Evolutionary conservation across 768 basidiomycete genomes (phyloP).

Genomic region (Fomitopsis pulvina): DNA sequence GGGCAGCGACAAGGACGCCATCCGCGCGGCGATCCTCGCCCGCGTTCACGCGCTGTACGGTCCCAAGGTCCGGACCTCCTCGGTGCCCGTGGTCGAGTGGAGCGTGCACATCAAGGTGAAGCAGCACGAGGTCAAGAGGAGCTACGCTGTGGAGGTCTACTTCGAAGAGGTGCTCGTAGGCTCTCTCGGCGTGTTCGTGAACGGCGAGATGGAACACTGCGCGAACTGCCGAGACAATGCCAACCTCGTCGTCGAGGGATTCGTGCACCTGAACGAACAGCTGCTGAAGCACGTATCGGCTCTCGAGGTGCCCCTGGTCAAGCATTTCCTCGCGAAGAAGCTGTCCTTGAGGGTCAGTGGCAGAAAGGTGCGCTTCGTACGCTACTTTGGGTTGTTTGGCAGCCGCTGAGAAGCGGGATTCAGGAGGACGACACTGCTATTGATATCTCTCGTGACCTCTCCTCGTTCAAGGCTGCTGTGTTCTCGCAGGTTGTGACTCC

Average conservation of each 20-base stretch:
- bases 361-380: not conserved
- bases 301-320: slow-evolving; percentile 5
- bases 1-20: slow-evolving; percentile 20
- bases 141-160: slow-evolving; percentile 42
- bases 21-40: slow-evolving; percentile 26
- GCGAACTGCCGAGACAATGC: slow-evolving; percentile 28
- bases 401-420: not conserved
- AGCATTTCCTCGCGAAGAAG: slow-evolving; percentile 5
- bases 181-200: slow-evolving; percentile 38
- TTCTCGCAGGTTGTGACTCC: not conserved
- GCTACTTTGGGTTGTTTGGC: not conserved
- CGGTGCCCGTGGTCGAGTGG: slow-evolving; percentile 29
- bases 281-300: slow-evolving; percentile 3
- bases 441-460: not conserved
- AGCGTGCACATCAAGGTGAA: slow-evolving; percentile 34
- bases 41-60: slow-evolving; percentile 30
- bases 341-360: not conserved
- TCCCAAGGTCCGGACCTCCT: not conserved
- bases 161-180: slow-evolving; percentile 39
- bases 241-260: slow-evolving; percentile 11
- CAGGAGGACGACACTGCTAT: slow-evolving; percentile 1
- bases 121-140: slow-evolving; percentile 35
- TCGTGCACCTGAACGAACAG: slow-evolving; percentile 14
- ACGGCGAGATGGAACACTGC: slow-evolving; percentile 27
- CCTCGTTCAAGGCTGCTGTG: slow-evolving; percentile 2